Base-by-base conservation (phyloP, 1,284 basidiomycete genomes). In the Erythrobasidium hasegawianum region DNA sequence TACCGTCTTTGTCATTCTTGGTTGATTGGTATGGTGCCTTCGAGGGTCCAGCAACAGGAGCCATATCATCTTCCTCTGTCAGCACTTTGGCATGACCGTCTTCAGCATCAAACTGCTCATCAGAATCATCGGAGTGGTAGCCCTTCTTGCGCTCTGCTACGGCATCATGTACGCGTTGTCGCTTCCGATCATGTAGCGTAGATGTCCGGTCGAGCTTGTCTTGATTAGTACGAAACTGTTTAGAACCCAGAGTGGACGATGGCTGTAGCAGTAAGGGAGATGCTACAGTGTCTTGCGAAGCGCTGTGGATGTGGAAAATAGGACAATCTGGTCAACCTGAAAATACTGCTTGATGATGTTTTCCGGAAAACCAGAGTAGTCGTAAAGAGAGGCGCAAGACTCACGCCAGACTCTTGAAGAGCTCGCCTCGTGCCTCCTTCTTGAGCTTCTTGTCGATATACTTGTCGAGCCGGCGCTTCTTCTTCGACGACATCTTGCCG, bases 371-470 rank as follows among this genome's bases (percentile, higher is more conserved):
- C 33, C 11, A 33, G 33, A 33, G 33, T 33, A 33, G n/a, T 33
- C 33, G 33, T 33, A 4, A 33, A 5, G 33, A n/a, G 4, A 33
- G 33, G 5, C 11, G 33, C 11, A 33, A 33, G 26, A 66, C 64
- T 38, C 20, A 66, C 64, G 73, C 73, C 1, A 78, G 71, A 55
- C 73, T 73, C 39, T 71, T 68, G 57, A 78, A 72, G 59, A 78
- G 70, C 40, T 72, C 69, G 9, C 64, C 71, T 13, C 75, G 59
- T 38, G 74, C 71, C 57, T 77, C 75, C 70, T 77, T 76, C 50
- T 76, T 75, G 47, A 77, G 71, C 27, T 75, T 75, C 13, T 71
- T 72, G 47, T 74, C 75, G 39, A 78, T 76, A 69, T 75, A 78
- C 13, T 73, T 74, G 57, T 78, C 77, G 49, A 78, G 71, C 9